phyloP scores from a whole-genome alignment of 306 rosid genomes.

The Prinsepia uniflora region DNA sequence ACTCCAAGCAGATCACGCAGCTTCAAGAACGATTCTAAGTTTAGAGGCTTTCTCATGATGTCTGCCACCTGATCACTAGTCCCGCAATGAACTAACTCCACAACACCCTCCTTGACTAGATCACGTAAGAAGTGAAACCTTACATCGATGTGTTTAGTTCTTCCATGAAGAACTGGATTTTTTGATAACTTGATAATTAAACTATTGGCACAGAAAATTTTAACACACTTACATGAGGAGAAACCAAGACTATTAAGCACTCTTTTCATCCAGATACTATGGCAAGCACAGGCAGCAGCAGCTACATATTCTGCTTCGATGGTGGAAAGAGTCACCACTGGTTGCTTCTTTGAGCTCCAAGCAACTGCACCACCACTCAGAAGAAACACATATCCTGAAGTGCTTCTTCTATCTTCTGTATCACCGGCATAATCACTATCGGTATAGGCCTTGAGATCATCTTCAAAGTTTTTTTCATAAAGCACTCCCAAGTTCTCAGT shows the following conservation, averaged over 20 bases:
- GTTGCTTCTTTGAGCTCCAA: too few species aligned
- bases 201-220: not conserved
- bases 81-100: not conserved
- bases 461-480: too few species aligned
- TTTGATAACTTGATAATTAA: too few species aligned
- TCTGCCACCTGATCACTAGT: not conserved
- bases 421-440: too few species aligned
- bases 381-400: too few species aligned
- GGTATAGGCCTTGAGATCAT: too few species aligned
- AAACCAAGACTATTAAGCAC: not conserved
- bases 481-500: too few species aligned
- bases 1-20: not conserved
- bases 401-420: too few species aligned
- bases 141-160: not conserved
- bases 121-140: not conserved
- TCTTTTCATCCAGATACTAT: not conserved
- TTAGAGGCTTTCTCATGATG: not conserved
- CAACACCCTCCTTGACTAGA: not conserved
- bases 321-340: too few species aligned
- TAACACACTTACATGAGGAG: not conserved
- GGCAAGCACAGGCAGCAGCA: constrained; percentile 7
- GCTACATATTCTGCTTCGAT: too few species aligned
- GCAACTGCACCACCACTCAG: too few species aligned
- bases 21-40: not conserved
- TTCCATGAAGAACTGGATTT: not conserved